Evolutionary conservation across 306 rosid species (phyloP).

Genomic region (Quercus cerris): DNA sequence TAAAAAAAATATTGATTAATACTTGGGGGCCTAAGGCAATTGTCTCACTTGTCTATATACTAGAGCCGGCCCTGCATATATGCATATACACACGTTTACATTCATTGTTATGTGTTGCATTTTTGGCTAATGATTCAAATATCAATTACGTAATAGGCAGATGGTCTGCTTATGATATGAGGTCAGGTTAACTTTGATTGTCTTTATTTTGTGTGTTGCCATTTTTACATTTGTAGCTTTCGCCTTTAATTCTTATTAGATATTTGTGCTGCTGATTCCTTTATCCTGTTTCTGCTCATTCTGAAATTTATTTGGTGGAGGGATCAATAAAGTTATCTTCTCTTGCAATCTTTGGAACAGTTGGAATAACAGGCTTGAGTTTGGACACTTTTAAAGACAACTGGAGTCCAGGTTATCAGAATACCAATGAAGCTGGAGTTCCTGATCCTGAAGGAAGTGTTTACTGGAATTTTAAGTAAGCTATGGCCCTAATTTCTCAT

Average conservation of each 20-base stretch:
- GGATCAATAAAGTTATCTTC: slow-evolving; percentile 12
- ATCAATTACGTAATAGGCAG: background rate
- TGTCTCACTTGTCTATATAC: no score
- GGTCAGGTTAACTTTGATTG: background rate
- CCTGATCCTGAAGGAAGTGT: slow-evolving; percentile 69
- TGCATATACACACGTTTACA: background rate
- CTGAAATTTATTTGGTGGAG: slow-evolving; percentile 8
- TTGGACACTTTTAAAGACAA: slow-evolving; percentile 56
- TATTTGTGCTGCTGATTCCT: background rate
- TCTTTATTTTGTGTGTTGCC: background rate
- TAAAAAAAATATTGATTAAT: no score
- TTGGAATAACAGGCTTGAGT: slow-evolving; percentile 86
- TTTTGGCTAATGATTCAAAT: background rate
- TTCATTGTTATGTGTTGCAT: background rate
- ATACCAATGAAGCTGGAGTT: slow-evolving; percentile 74
- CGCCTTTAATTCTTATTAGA: background rate
- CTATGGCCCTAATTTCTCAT: slow-evolving; percentile 1
- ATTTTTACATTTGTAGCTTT: background rate
- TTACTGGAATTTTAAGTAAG: slow-evolving; percentile 89
- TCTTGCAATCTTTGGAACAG: slow-evolving; percentile 42
- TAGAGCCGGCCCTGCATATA: no score
- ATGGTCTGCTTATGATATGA: background rate
- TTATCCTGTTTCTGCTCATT: background rate
- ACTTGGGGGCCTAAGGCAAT: no score
- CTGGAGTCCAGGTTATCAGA: slow-evolving; percentile 87